Evolutionary conservation across 495 filamentous ascomycete species (phyloP), one percentile per base, ranked within the genome.

Genomic region (Hypoxylon intermedium): DNA sequence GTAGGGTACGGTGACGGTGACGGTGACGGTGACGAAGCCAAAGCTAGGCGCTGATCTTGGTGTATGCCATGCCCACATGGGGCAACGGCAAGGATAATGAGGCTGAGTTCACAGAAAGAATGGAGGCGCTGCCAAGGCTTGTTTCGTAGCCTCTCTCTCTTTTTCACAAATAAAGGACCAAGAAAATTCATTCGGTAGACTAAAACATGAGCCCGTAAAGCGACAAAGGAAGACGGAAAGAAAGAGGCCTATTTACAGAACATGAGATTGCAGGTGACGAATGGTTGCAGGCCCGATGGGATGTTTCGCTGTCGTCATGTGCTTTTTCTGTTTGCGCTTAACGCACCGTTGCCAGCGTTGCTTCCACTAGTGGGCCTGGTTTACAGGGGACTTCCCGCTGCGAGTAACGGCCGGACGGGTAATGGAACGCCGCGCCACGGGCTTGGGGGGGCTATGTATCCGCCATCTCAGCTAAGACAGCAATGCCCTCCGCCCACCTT

Each of bases 301-400:
- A n/a, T n/a, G n/a, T n/a, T n/a, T n/a, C 60, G 57, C 53, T 64
- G 60, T 54, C 54, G 54, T 64, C 60, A 64, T 58, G 53, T 53
- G 53, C 48, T 37, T 45, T 44, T 43, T 48, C 43, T 59, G 34
- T 53, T 53, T 63, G 46, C 40, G 21, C 23, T 12, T 28, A 33
- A n/a, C 13, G 23, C 9, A 13, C 9, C 20, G 13, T 44, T 50
- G 21, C 50, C 34, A 2, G 19, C 33, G 19, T n/a, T n/a, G n/a
- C n/a, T n/a, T n/a, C n/a, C 20, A 16, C 47, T 45, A 36, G 42
- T 58, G 48, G 15, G 41, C 19, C 37, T 40, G 15, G 18, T n/a
- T 38, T 48, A 42, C 59, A 53, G 42, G 59, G 28, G 26, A 36
- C 16, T 28, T 20, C 53, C 47, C 36, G 59, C 37, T 51, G 37